Evolutionary conservation across 2,329 filamentous ascomycete species (phyloP).

Genomic region (Lachnellula willkommii): DNA sequence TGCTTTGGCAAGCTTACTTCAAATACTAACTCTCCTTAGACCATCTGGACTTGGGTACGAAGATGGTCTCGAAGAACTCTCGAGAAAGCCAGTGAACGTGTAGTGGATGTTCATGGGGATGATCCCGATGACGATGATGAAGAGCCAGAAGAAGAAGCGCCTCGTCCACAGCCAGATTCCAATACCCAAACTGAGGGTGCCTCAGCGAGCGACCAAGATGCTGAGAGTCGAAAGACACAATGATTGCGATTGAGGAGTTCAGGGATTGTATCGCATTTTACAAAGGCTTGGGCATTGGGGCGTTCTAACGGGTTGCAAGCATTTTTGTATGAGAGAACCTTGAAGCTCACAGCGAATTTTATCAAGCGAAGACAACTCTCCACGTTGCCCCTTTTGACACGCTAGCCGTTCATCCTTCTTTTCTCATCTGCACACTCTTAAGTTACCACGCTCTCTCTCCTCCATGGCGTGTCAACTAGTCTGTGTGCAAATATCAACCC

Average conservation of each 20-base stretch:
- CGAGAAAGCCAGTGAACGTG: conserved; percentile 69
- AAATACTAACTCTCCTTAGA: conserved; percentile 40
- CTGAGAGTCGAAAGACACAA: conserved; percentile 17
- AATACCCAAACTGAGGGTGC: background rate
- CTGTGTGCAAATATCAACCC: conserved; percentile 75
- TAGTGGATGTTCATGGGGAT: conserved; percentile 71
- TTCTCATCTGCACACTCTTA: conserved; percentile 71
- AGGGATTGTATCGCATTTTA: background rate
- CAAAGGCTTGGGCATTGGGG: background rate
- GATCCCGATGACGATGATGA: conserved; percentile 47
- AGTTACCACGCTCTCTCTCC: conserved; percentile 75
- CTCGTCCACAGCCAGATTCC: background rate
- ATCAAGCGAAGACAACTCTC: background rate
- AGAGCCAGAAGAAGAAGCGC: conserved; percentile 5
- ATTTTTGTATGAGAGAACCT: background rate
- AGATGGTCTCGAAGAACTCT: conserved; percentile 67
- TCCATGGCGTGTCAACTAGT: conserved; percentile 92
- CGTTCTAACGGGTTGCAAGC: background rate
- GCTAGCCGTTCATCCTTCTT: background rate
- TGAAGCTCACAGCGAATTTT: background rate
- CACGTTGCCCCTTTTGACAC: background rate
- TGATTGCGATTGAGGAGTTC: background rate
- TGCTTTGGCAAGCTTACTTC: background rate
- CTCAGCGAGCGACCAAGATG: background rate
- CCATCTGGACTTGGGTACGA: conserved; percentile 76